Percentiles rank a stretch among this genome's conserved stretches.
phyloP scores from a whole-genome alignment of 2,329 filamentous ascomycete genomes.

The Aspergillus costaricaensis region DNA sequence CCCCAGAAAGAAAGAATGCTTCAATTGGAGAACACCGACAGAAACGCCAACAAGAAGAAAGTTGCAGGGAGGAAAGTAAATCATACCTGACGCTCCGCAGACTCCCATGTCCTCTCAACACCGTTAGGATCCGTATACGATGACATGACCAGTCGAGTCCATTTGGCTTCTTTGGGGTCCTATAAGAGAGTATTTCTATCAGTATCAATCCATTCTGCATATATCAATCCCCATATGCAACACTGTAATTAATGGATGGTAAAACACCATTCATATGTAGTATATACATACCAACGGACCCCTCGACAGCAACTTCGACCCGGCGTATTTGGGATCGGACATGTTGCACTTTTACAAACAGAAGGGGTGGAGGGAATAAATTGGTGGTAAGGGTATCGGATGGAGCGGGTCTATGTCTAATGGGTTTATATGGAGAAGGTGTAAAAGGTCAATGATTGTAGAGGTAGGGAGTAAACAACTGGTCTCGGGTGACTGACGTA shows the following conservation, averaged over 20 bases:
- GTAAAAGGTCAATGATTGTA: background rate
- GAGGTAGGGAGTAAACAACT: background rate
- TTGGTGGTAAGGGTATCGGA: background rate
- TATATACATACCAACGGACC: constrained; percentile 36
- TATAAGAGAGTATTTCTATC: constrained; percentile 25
- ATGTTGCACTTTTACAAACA: background rate
- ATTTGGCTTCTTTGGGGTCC: constrained; percentile 44
- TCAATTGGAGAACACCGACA: too few species aligned
- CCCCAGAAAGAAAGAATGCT: too few species aligned
- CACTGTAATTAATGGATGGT: too few species aligned
- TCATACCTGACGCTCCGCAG: constrained; percentile 45
- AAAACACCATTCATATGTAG: too few species aligned
- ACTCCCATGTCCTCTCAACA: constrained; percentile 48
- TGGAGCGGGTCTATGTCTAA: too few species aligned
- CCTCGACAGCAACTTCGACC: constrained; percentile 35
- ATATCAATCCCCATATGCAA: too few species aligned
- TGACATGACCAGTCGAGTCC: constrained; percentile 46
- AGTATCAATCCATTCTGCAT: too few species aligned
- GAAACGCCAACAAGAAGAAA: too few species aligned
- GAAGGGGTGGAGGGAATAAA: background rate
- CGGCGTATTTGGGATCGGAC: constrained; percentile 20
- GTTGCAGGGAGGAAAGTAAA: background rate
- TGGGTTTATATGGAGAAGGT: too few species aligned
- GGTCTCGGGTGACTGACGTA: background rate
- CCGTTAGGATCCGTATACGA: constrained; percentile 48